phyloP scores from a whole-genome alignment of 2,329 filamentous ascomycete genomes.

The Malbranchea zuffiana region DNA sequence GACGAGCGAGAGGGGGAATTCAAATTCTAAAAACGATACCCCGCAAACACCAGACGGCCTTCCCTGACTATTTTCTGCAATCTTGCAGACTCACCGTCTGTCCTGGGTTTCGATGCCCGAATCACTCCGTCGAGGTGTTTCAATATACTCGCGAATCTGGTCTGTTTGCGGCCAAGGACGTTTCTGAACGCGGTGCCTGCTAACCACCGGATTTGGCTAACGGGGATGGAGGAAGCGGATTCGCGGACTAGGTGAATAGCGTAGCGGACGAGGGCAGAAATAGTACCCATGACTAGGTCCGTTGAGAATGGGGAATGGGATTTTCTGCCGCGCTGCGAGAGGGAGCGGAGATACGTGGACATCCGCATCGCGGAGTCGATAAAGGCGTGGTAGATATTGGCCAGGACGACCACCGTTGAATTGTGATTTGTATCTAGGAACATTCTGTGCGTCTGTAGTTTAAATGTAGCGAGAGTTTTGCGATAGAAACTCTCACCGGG shows the following conservation, averaged over 20 bases:
- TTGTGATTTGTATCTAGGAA: conserved; percentile 63
- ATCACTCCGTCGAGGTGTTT: conserved; percentile 53
- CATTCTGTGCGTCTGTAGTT: conserved; percentile 65
- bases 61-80: conserved; percentile 26
- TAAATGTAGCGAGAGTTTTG: conserved; percentile 65
- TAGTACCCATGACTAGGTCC: conserved; percentile 53
- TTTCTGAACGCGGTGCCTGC: conserved; percentile 58
- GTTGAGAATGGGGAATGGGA: conserved; percentile 14
- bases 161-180: conserved; percentile 62
- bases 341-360: conserved; percentile 49
- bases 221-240: conserved; percentile 50
- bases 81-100: conserved; percentile 26
- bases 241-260: conserved; percentile 54
- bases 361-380: conserved; percentile 66
- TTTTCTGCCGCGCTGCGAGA: conserved; percentile 31
- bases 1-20: no score
- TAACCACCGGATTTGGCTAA: conserved; percentile 52
- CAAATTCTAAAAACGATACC: conserved; percentile 29
- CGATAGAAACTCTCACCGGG: conserved; percentile 71
- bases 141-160: conserved; percentile 53
- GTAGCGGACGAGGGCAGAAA: conserved; percentile 50
- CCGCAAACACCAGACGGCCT: conserved; percentile 24
- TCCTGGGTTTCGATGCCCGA: conserved; percentile 27
- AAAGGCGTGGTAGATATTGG: conserved; percentile 68
- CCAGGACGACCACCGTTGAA: conserved; percentile 53